Conservation (phyloP, 2,329 filamentous ascomycete genomes). For the Coniochaeta prunicola region DNA sequence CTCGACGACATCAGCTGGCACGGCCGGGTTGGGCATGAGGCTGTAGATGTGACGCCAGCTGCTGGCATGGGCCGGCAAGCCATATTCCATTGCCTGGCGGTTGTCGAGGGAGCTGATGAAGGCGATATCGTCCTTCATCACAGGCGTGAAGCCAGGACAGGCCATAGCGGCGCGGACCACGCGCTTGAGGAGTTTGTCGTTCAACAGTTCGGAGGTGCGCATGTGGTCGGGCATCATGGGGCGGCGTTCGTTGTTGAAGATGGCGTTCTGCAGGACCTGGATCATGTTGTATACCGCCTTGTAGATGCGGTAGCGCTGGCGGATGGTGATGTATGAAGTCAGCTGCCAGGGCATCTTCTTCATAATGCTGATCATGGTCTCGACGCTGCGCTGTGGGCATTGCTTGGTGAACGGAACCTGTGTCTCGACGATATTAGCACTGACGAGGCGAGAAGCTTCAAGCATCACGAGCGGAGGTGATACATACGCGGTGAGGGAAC, state of each 20-base stretch:
- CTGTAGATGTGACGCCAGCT: conserved; percentile 47
- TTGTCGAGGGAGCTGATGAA: conserved; percentile 29
- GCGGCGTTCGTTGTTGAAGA: conserved; percentile 20
- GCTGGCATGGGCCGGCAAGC: conserved; percentile 39
- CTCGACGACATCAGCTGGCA: conserved; percentile 46
- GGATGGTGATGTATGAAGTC: conserved; percentile 48
- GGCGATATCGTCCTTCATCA: conserved; percentile 55
- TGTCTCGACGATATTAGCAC: background rate
- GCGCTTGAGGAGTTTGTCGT: conserved; percentile 43
- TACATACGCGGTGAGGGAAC: conserved; percentile 51
- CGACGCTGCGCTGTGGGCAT: conserved; percentile 57
- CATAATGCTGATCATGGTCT: conserved; percentile 57
- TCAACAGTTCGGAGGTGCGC: conserved; percentile 44
- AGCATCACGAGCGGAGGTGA: background rate
- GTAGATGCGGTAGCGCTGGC: conserved; percentile 47
- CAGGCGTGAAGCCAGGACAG: conserved; percentile 53
- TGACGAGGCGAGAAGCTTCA: background rate
- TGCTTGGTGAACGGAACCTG: conserved; percentile 53
- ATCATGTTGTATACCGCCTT: conserved; percentile 43
- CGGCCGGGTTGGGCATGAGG: conserved; percentile 39
- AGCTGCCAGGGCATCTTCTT: conserved; percentile 58
- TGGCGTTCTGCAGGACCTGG: conserved; percentile 31
- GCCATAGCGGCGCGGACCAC: conserved; percentile 43
- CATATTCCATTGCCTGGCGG: conserved; percentile 27
- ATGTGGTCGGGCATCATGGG: conserved; percentile 16